A percentile compares a stretch with the other conserved stretches of the same genome.
Conservation (phyloP, 768 basidiomycete species). For the Leucosporidium yakuticum region DNA sequence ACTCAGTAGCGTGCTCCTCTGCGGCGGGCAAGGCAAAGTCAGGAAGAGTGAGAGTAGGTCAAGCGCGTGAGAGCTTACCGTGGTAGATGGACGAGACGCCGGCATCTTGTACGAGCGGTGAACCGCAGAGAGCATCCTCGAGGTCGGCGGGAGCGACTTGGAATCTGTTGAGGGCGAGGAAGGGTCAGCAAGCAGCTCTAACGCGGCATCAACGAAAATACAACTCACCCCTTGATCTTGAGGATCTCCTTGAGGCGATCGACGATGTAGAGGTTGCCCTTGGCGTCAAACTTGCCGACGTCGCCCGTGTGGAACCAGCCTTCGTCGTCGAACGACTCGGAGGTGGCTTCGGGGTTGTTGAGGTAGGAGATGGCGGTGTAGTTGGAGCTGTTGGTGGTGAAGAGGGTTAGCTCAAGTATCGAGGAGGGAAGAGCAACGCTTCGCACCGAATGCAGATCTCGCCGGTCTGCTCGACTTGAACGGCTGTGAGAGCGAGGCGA, state of each 20-base stretch:
- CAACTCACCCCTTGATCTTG: conserved; percentile 38
- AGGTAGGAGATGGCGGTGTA: conserved; percentile 37
- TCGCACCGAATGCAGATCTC: conserved; percentile 36
- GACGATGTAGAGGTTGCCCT: conserved; percentile 31
- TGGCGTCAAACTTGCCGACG: conserved; percentile 35
- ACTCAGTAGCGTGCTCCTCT: conserved; percentile 39
- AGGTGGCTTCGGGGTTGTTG: conserved; percentile 35
- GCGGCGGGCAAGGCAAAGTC: conserved; percentile 30
- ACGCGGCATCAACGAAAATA: not conserved
- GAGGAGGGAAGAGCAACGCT: not conserved
- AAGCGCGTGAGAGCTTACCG: conserved; percentile 27
- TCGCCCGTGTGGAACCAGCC: conserved; percentile 40
- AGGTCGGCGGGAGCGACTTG: conserved; percentile 40
- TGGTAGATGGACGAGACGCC: conserved; percentile 37
- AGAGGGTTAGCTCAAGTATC: not conserved
- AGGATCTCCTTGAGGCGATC: conserved; percentile 39
- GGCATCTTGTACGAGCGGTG: conserved; percentile 36
- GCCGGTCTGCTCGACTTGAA: conserved; percentile 26
- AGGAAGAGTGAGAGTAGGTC: conserved; percentile 24
- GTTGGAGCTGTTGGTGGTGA: not conserved
- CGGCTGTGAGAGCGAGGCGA: not conserved
- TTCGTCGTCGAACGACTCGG: conserved; percentile 32
- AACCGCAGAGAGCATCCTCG: conserved; percentile 36
- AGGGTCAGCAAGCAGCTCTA: not conserved
- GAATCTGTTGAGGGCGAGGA: conserved; percentile 22